These are phyloP conservation scores for Olyra latifolia DNA, from an alignment of 176 grass and related monocot genomes.

Conservation along the genomic window DNA sequence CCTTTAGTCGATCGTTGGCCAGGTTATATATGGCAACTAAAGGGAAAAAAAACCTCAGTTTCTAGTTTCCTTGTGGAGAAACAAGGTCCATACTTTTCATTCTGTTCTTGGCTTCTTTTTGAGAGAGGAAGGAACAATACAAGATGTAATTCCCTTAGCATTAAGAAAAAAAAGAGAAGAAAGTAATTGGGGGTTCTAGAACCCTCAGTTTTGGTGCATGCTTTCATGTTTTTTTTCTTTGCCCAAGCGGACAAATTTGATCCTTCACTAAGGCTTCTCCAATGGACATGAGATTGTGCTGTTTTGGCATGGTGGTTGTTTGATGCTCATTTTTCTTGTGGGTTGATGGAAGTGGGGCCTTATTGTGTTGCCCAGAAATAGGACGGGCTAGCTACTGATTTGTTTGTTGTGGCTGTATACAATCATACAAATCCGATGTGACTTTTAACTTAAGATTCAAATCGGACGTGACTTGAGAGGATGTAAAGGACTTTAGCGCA, in stretches of 20 bases:
- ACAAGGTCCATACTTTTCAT: constrained; percentile 17
- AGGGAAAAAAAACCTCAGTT: not conserved
- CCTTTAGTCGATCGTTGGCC: constrained; percentile 1
- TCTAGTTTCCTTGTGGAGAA: constrained; percentile 27
- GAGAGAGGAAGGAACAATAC: not conserved
- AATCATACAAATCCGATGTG: not conserved
- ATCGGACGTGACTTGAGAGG: not conserved
- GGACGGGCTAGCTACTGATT: not conserved
- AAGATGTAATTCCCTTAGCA: constrained; percentile 22
- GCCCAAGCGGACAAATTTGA: not conserved
- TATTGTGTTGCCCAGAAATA: not conserved
- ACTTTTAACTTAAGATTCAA: not conserved
- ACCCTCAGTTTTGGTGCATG: not conserved
- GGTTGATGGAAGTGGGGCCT: not conserved
- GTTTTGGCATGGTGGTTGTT: not conserved
- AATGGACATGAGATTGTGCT: no score
- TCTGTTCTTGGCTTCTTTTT: constrained; percentile 30
- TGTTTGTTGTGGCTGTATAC: not conserved
- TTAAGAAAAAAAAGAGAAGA: not conserved
- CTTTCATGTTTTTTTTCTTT: not conserved
- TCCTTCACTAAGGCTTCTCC: not conserved
- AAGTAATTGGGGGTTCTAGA: not conserved
- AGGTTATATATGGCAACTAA: constrained; percentile 9
- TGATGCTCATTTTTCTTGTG: no score
- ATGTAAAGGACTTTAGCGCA: not conserved